Conservation (phyloP, 2,329 filamentous ascomycete genomes). For the Fonsecaea erecta region DNA sequence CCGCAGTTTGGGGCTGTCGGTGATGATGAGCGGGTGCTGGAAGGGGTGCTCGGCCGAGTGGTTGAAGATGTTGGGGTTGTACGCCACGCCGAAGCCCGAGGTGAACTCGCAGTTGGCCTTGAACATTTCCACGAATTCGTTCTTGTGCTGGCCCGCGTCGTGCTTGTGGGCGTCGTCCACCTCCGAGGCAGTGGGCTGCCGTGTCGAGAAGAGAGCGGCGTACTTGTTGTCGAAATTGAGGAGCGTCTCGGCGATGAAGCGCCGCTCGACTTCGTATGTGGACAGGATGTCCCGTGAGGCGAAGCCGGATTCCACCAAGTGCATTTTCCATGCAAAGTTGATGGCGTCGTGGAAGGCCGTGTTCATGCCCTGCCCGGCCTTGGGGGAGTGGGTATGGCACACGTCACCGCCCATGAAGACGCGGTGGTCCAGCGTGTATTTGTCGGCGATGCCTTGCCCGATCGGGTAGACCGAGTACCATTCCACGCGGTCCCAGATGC, state of each 20-base stretch:
- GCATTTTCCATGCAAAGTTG: slow-evolving; percentile 96
- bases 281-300: slow-evolving; percentile 74
- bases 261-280: slow-evolving; percentile 87
- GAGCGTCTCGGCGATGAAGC: slow-evolving; percentile 80
- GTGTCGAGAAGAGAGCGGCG: slow-evolving; percentile 84
- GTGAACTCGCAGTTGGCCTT: slow-evolving; percentile 92
- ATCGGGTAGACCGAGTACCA: slow-evolving; percentile 71
- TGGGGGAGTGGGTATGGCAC: slow-evolving; percentile 68
- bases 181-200: slow-evolving; percentile 72
- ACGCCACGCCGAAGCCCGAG: slow-evolving; percentile 86
- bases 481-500: slow-evolving; percentile 67
- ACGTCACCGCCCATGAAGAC: slow-evolving; percentile 70
- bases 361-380: slow-evolving; percentile 69
- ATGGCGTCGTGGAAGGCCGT: slow-evolving; percentile 68
- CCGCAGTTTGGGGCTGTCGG: slow-evolving; percentile 69
- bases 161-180: slow-evolving; percentile 65
- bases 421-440: slow-evolving; percentile 67
- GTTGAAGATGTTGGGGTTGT: slow-evolving; percentile 80
- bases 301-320: slow-evolving; percentile 83
- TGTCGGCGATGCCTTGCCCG: slow-evolving; percentile 68
- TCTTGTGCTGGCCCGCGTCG: slow-evolving; percentile 57
- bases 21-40: slow-evolving; percentile 63
- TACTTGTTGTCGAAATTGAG: slow-evolving; percentile 88
- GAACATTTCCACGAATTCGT: slow-evolving; percentile 86
- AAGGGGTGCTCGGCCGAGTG: slow-evolving; percentile 77